A percentile compares a stretch with the other conserved stretches of the same genome.
Evolutionary conservation across 176 grass and related monocot genomes (phyloP).

Genomic region (Ananas comosus): DNA sequence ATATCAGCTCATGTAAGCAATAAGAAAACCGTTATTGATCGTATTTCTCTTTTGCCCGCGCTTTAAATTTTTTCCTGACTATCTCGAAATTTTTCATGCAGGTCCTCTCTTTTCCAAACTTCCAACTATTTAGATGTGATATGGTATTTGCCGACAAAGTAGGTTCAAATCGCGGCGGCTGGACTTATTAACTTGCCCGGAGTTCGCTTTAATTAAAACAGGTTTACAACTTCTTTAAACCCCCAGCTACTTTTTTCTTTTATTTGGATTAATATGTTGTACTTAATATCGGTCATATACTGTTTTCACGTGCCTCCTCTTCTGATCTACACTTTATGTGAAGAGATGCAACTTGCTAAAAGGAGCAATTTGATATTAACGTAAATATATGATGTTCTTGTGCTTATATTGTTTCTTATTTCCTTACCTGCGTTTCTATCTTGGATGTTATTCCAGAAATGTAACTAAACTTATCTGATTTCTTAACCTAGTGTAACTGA

Average conservation of each 20-base stretch:
- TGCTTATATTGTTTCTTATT: not conserved
- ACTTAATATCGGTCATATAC: not conserved
- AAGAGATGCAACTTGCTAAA: not conserved
- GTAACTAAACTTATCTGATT: not conserved
- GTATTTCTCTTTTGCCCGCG: not conserved
- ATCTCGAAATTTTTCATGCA: not conserved
- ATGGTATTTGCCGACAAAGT: not conserved
- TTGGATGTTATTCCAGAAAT: not conserved
- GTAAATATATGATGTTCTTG: not conserved
- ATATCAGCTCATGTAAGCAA: not conserved
- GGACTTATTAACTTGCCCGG: not conserved
- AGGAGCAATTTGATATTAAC: not conserved
- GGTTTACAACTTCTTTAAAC: not conserved
- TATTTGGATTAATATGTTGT: not conserved
- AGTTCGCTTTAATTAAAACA: not conserved
- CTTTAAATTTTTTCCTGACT: not conserved
- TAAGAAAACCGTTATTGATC: not conserved
- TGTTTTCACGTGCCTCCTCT: not conserved
- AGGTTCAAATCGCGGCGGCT: not conserved
- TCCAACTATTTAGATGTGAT: conserved; percentile 10
- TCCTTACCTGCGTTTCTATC: not conserved
- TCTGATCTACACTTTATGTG: not conserved
- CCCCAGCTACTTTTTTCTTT: not conserved
- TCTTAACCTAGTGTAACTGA: too few species aligned
- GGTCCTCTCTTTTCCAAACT: not conserved